Percentiles rank a stretch among this genome's conserved stretches.
Conservation (phyloP, 2,329 filamentous ascomycete genomes). For the Trichoderma sp. region DNA sequence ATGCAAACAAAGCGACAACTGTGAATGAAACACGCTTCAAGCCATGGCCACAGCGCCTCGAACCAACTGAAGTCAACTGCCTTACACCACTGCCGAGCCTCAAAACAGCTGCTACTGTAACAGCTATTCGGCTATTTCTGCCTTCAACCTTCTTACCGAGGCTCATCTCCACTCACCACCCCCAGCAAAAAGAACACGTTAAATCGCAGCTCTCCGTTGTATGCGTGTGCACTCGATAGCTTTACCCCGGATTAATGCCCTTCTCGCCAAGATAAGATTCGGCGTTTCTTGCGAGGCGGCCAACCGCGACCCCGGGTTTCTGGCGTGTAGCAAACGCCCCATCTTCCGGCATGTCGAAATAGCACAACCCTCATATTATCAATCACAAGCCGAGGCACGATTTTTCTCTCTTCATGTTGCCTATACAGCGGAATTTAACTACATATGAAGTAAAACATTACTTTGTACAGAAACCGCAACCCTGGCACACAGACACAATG, state of each 20-base stretch:
- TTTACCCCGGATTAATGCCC: background rate
- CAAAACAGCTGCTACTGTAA: background rate
- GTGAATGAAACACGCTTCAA: background rate
- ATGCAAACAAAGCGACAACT: background rate
- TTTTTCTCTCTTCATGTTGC: background rate
- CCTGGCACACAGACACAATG: background rate
- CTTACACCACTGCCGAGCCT: background rate
- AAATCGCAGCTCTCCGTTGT: background rate
- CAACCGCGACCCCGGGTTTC: no score
- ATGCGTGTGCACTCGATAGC: background rate
- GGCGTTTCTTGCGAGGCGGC: background rate
- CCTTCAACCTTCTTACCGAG: background rate
- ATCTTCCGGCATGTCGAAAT: background rate
- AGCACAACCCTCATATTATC: background rate
- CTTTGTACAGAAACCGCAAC: background rate
- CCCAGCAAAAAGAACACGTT: background rate
- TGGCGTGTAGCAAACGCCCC: no score
- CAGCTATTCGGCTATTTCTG: background rate
- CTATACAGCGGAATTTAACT: no score
- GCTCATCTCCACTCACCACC: slow-evolving; percentile 1
- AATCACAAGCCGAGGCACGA: background rate
- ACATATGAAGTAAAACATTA: background rate
- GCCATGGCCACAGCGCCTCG: background rate
- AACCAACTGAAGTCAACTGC: background rate
- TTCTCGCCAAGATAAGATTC: background rate